Conservation (phyloP, 2,329 filamentous ascomycete genomes). For the Nothophaeocryptopus gaeumannii region DNA sequence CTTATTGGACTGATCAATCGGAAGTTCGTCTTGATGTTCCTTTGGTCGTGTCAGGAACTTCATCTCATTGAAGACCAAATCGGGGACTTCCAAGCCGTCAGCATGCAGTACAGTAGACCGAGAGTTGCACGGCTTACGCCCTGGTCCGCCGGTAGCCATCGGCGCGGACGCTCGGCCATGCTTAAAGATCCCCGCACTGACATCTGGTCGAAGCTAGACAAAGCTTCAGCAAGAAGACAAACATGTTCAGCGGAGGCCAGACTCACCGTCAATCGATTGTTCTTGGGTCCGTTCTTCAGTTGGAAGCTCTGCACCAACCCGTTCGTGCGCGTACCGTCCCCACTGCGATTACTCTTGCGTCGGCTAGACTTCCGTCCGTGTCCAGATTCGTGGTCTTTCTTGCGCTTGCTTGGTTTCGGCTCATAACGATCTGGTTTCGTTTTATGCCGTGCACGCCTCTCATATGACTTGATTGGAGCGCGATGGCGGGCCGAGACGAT, state of each 20-base stretch:
- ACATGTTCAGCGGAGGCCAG: background rate
- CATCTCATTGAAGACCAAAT: conserved; percentile 53
- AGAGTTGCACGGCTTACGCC: conserved; percentile 34
- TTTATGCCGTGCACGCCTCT: conserved; percentile 46
- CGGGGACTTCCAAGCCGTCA: conserved; percentile 44
- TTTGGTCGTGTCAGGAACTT: conserved; percentile 45
- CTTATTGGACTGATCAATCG: conserved; percentile 25
- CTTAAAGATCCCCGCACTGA: conserved; percentile 47
- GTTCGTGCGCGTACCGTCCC: conserved; percentile 36
- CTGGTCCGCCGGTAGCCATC: conserved; percentile 40
- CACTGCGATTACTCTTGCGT: conserved; percentile 38
- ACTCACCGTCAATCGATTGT: conserved; percentile 47
- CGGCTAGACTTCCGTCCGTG: conserved; percentile 21
- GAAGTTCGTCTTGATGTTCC: conserved; percentile 25
- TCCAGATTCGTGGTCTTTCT: conserved; percentile 28
- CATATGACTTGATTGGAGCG: conserved; percentile 33
- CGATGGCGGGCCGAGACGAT: conserved; percentile 1
- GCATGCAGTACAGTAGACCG: conserved; percentile 24
- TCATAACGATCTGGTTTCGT: conserved; percentile 48
- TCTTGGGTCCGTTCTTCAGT: conserved; percentile 44
- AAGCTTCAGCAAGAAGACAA: background rate
- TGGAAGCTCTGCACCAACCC: conserved; percentile 44
- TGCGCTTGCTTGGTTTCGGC: conserved; percentile 35
- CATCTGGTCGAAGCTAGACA: conserved; percentile 43
- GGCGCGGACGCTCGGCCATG: conserved; percentile 49